These are phyloP conservation scores for Chaetothyriales sp. DNA, from an alignment of 2,329 filamentous ascomycete genomes.

Conservation along the genomic window DNA sequence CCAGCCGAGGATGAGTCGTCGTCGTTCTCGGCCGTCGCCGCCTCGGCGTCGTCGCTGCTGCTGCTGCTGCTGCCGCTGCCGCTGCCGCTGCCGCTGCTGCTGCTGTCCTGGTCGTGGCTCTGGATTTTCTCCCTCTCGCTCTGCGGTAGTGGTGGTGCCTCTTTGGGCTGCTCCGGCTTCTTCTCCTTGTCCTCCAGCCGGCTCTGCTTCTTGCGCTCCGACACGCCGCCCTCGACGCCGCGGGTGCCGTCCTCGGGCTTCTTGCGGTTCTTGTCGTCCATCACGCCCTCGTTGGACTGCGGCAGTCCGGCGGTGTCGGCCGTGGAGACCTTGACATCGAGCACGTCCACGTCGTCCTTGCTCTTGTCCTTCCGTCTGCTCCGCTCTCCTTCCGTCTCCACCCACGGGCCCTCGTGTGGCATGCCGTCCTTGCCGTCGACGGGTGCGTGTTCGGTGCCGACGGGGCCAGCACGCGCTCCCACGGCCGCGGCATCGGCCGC, in stretches of 20 bases:
- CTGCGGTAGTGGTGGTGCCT: slow-evolving; percentile 66
- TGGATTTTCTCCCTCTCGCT: slow-evolving; percentile 60
- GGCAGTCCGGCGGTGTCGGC: slow-evolving; percentile 30
- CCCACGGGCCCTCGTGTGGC: slow-evolving; percentile 72
- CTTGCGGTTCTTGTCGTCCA: slow-evolving; percentile 71
- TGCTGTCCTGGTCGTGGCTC: slow-evolving; percentile 3
- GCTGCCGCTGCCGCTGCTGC: background rate
- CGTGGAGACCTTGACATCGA: slow-evolving; percentile 21
- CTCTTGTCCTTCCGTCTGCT: slow-evolving; percentile 31
- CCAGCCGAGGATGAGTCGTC: background rate
- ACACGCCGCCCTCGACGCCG: slow-evolving; percentile 79
- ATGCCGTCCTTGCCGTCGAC: slow-evolving; percentile 89
- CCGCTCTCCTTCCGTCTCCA: slow-evolving; percentile 35
- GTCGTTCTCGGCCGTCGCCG: slow-evolving; percentile 23
- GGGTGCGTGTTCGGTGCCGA: slow-evolving; percentile 65
- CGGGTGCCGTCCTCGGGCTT: slow-evolving; percentile 73
- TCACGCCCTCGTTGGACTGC: slow-evolving; percentile 61
- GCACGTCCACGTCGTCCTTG: slow-evolving; percentile 18
- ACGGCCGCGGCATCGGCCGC: slow-evolving; percentile 5
- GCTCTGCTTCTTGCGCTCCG: slow-evolving; percentile 67
- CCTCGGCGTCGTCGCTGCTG: slow-evolving; percentile 21
- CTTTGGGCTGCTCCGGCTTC: slow-evolving; percentile 71
- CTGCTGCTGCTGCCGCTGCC: background rate
- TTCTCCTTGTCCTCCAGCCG: slow-evolving; percentile 59
- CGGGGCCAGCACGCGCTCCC: slow-evolving; percentile 18